Evolutionary conservation across 306 rosid genomes (phyloP).

Genomic region (Medicago truncatula): MtrunA17r5.0-ANR NC_053045.1:1173501-1174000

Average conservation of each 20-base stretch:
- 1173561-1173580: conserved; percentile 70
- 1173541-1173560: conserved; percentile 79
- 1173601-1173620: conserved; percentile 67
- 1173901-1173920: conserved; percentile 35
- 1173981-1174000: neutral
- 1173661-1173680: conserved; percentile 54
- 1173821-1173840: conserved; percentile 28
- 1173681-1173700: conserved; percentile 48
- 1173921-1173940: conserved; percentile 45
- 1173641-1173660: conserved; percentile 68
- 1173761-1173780: conserved; percentile 53
- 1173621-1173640: conserved; percentile 88
- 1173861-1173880: conserved; percentile 46
- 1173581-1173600: conserved; percentile 63
- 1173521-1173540: conserved; percentile 68
- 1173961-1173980: conserved; percentile 40
- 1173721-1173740: conserved; percentile 56
- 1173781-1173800: conserved; percentile 45
- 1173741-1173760: conserved; percentile 43
- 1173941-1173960: conserved; percentile 41
- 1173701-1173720: neutral
- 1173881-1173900: conserved; percentile 50
- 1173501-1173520: conserved; percentile 71
- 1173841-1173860: conserved; percentile 50
- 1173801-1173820: conserved; percentile 9